Conservation (phyloP, 768 basidiomycete species). For the Mrakia hoshinonis region DNA sequence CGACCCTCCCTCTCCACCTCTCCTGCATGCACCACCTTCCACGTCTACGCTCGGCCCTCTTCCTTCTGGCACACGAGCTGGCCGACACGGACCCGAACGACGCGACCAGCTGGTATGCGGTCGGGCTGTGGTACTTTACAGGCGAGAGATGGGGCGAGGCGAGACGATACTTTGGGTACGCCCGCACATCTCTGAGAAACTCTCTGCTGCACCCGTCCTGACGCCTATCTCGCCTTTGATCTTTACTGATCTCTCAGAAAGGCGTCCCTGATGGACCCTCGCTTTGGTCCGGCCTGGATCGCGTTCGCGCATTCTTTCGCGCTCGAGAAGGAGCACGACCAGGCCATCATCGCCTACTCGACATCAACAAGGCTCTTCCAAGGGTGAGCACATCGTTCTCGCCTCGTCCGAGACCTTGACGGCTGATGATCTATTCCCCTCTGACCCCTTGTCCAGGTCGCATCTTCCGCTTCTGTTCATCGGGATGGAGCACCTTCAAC, state of each 20-base stretch:
- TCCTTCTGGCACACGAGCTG: constrained; percentile 91
- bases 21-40: constrained; percentile 96
- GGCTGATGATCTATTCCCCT: not conserved
- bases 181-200: not conserved
- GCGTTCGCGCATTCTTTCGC: constrained; percentile 97
- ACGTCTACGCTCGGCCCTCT: constrained; percentile 82
- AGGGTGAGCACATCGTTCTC: constrained; percentile 52
- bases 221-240: not conserved
- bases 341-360: constrained; percentile 95
- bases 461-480: constrained; percentile 92
- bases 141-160: constrained; percentile 82
- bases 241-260: constrained; percentile 53
- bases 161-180: constrained; percentile 85
- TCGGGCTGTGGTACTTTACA: constrained; percentile 91
- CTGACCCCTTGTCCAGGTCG: constrained; percentile 53
- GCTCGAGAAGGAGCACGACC: constrained; percentile 94
- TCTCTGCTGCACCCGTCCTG: not conserved
- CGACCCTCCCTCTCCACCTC: constrained; percentile 86
- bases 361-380: constrained; percentile 91
- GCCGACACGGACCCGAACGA: constrained; percentile 90
- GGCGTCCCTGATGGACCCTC: constrained; percentile 90
- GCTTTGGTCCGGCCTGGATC: constrained; percentile 94
- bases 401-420: not conserved
- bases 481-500: constrained; percentile 93
- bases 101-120: constrained; percentile 94